A percentile compares a stretch with the other conserved stretches of the same genome.
These are phyloP conservation scores for Ustilago nuda DNA, from an alignment of 1,284 basidiomycete genomes.

Conservation along the genomic window DNA sequence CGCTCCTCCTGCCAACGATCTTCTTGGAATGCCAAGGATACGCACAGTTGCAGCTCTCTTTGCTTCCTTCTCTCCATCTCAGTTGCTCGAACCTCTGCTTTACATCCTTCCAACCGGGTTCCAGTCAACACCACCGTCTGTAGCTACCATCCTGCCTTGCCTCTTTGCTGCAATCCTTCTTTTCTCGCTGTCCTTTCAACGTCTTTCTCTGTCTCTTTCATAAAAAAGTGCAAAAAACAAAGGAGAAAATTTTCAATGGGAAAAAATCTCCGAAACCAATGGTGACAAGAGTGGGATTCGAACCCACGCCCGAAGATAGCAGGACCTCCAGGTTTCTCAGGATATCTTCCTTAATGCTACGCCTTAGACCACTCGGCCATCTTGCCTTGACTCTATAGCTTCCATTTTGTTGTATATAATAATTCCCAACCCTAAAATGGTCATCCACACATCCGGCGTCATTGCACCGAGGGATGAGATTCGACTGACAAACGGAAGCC, in stretches of 20 bases:
- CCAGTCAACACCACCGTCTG: background rate
- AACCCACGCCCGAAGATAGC: conserved; percentile 68
- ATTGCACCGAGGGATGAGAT: too few relatives aligned
- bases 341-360: conserved; percentile 57
- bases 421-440: too few relatives aligned
- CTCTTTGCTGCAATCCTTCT: background rate
- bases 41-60: background rate
- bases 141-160: conserved; percentile 3
- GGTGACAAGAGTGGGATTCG: conserved; percentile 67
- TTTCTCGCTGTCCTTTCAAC: background rate
- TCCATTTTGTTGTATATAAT: conserved; percentile 1
- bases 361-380: conserved; percentile 67
- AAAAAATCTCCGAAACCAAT: too few relatives aligned
- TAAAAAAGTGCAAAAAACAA: background rate
- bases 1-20: background rate
- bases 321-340: conserved; percentile 23
- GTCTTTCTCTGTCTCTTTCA: background rate
- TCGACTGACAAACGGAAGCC: too few relatives aligned
- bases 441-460: too few relatives aligned
- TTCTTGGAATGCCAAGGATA: conserved; percentile 5
- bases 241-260: background rate
- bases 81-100: background rate
- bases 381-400: too few relatives aligned
- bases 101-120: background rate
- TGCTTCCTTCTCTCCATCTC: background rate